Conservation (phyloP, 805 yeast species). For the Metschnikowia santaceciliae region DNA sequence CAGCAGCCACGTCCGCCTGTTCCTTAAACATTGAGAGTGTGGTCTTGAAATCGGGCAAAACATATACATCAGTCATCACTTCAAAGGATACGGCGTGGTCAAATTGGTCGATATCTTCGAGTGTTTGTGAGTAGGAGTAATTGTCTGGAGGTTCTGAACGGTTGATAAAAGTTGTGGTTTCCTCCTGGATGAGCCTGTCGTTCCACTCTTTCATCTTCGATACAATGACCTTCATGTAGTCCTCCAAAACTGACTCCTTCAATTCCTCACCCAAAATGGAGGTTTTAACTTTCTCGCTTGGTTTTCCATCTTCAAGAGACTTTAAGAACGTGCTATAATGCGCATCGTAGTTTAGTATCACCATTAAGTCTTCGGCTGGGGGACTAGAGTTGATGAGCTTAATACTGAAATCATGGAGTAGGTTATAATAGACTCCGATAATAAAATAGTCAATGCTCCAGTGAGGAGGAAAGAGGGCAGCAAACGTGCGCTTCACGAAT, state of each 20-base stretch:
- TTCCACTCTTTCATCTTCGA: constrained; percentile 85
- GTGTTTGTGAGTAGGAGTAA: constrained; percentile 51
- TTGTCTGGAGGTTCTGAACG: constrained; percentile 72
- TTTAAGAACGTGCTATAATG: constrained; percentile 45
- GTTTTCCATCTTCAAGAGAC: constrained; percentile 30
- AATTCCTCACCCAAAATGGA: constrained; percentile 68
- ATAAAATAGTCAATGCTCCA: constrained; percentile 72
- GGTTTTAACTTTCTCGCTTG: constrained; percentile 37
- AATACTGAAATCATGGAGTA: constrained; percentile 60
- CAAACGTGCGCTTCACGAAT: constrained; percentile 57
- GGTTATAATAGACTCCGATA: constrained; percentile 62
- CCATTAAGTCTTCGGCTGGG: constrained; percentile 69
- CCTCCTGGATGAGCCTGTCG: constrained; percentile 60
- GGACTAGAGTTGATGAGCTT: constrained; percentile 68
- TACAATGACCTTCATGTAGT: constrained; percentile 69
- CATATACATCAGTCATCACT: constrained; percentile 46
- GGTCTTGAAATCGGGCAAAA: constrained; percentile 72
- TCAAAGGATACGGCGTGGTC: constrained; percentile 32
- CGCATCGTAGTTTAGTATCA: constrained; percentile 73
- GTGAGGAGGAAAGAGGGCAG: constrained; percentile 57
- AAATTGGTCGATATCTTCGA: constrained; percentile 36
- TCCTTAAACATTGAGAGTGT: constrained; percentile 83
- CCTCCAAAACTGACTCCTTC: constrained; percentile 69
- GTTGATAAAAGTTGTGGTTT: constrained; percentile 56
- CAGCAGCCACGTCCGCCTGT: constrained; percentile 84